Evolutionary conservation across 257 asterid genomes (phyloP).

Genomic region (Scutellaria baicalensis): DNA sequence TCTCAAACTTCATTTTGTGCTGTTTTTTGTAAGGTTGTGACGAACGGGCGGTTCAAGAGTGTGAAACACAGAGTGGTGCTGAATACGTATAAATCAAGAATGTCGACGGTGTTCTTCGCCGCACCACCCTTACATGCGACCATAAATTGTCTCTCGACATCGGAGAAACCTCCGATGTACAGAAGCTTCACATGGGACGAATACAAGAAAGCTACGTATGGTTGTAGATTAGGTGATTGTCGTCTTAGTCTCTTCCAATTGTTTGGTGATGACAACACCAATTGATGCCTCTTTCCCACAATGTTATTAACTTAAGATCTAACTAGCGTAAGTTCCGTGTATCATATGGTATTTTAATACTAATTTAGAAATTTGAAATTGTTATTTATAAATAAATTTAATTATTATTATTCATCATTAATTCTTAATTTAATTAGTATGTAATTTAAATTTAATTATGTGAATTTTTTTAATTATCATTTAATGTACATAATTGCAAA

Average conservation of each 20-base stretch:
- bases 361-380: no score
- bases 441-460: no score
- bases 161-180: slow-evolving; percentile 27
- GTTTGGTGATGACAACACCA: background rate
- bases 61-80: slow-evolving; percentile 58
- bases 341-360: no score
- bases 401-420: no score
- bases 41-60: slow-evolving; percentile 59
- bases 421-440: no score
- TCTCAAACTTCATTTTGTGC: no score
- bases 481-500: no score
- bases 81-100: slow-evolving; percentile 32
- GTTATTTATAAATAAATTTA: no score
- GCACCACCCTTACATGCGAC: slow-evolving; percentile 47
- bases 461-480: no score
- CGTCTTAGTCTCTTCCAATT: slow-evolving; percentile 36
- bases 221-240: slow-evolving; percentile 35
- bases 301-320: no score
- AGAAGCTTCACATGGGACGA: slow-evolving; percentile 56
- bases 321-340: no score
- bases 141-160: slow-evolving; percentile 30
- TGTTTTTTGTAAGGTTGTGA: slow-evolving; percentile 32
- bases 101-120: slow-evolving; percentile 55
- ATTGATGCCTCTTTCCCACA: no score
- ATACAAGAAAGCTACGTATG: slow-evolving; percentile 43